Percentiles rank a stretch among this genome's conserved stretches.
Conservation (phyloP, 768 basidiomycete species). For the Calocybe cyanea region DNA sequence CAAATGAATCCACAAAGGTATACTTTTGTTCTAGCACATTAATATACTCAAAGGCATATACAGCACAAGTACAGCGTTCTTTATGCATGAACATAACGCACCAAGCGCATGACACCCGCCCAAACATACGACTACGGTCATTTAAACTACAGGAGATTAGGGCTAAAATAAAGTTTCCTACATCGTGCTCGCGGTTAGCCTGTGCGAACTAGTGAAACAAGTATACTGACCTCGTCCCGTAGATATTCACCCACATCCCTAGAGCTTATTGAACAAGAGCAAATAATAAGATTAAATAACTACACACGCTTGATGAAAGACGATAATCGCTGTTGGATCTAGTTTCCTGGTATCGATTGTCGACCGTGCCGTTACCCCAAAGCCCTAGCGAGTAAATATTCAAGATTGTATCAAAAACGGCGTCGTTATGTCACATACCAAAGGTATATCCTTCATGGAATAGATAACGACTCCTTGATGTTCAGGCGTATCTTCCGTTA, state of each 20-base stretch:
- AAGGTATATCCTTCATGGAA: slow-evolving; percentile 92
- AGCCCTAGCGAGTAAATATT: slow-evolving; percentile 58
- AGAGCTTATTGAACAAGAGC: slow-evolving; percentile 10
- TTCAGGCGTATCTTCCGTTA: slow-evolving; percentile 98
- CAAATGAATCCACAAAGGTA: no score
- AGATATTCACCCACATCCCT: slow-evolving; percentile 98
- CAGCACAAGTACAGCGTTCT: no score
- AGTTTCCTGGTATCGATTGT: slow-evolving; percentile 96
- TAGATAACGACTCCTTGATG: slow-evolving; percentile 97
- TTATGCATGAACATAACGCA: no score
- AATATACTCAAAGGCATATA: no score
- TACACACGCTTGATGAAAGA: slow-evolving; percentile 94
- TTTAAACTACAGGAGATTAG: no score
- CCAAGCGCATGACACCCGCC: no score
- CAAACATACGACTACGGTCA: no score
- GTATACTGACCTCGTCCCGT: slow-evolving; percentile 77
- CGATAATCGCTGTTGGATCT: slow-evolving; percentile 95
- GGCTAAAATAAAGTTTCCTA: slow-evolving; percentile 76
- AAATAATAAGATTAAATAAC: slow-evolving; percentile 2
- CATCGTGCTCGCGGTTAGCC: slow-evolving; percentile 8
- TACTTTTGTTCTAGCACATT: no score
- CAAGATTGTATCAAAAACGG: slow-evolving; percentile 5
- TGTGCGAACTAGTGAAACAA: slow-evolving; percentile 1
- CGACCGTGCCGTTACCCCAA: slow-evolving; percentile 94
- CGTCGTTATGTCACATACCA: slow-evolving; percentile 47